Base-by-base conservation (phyloP, 2,329 filamentous ascomycete genomes). In the Alternaria dauci region DNA sequence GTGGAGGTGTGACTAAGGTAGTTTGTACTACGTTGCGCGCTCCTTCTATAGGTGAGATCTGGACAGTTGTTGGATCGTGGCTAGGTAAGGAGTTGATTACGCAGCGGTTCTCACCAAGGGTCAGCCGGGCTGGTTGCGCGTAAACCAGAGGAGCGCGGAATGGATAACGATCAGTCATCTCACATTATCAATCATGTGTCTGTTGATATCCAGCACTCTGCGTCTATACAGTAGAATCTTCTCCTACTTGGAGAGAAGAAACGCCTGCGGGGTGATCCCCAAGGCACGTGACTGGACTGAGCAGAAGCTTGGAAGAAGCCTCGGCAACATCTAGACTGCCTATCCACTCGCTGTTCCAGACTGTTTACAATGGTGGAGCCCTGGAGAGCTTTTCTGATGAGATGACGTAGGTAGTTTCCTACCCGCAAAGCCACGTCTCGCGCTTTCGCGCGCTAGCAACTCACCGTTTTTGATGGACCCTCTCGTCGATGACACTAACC, bases 401-500 rank as follows among this genome's bases (percentile, higher is more conserved):
- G 5, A 50, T 50, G 46, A 50, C 46, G 46, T 50, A 38, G 46
- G 20, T n/a, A 38, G 38, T 38, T 34, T 25, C 30, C 18, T 44
- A 44, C 39, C 41, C 51, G 39, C 39, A 43, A 34, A 34, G 26
- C 51, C 20, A 43, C 51, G 32, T 36, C 46, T 50, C 30, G 30
- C 30, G 20, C 38, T 53, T 53, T 32, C 32, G 26, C 38, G 43
- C 28, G 39, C 26, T 53, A 34, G 26, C 26, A 25, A 43, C 39
- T 25, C 39, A 53, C 46, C 34, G 46, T 34, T 50, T 50, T 50
- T 38, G 25, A 50, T 36, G 46, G 51, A 53, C 51, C 51, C 39
- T 53, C 51, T 14, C 4, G 39, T 20, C 28, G 51, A 53, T 53
- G 51, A 28, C 51, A 53, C 51, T 53, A 53, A 25, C 12, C 3